Evolutionary conservation across 495 filamentous ascomycete genomes (phyloP).

Genomic region (Aspergillus cristatus): DNA sequence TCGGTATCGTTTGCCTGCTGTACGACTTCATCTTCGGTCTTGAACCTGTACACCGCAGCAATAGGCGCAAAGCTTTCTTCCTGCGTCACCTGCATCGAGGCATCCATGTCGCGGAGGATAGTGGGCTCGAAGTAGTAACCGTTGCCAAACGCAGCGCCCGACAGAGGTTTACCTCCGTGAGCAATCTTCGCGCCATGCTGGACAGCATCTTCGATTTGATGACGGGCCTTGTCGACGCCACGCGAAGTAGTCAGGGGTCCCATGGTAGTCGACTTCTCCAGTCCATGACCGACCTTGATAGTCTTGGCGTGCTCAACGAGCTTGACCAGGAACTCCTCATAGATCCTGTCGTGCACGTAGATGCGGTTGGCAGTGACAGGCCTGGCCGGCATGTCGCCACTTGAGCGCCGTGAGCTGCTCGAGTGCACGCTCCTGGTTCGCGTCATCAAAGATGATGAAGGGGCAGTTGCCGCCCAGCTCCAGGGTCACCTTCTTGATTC

Average conservation of each 20-base stretch:
- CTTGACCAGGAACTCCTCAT: slow-evolving; percentile 43
- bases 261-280: slow-evolving; percentile 54
- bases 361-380: slow-evolving; percentile 68
- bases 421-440: slow-evolving; percentile 56
- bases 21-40: slow-evolving; percentile 21
- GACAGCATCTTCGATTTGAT: slow-evolving; percentile 55
- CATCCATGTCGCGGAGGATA: too few species aligned
- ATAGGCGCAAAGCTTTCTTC: slow-evolving; percentile 25
- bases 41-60: slow-evolving; percentile 15
- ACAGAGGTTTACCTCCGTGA: too few species aligned
- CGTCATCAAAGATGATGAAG: slow-evolving; percentile 67
- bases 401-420: slow-evolving; percentile 52
- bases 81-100: slow-evolving; percentile 20
- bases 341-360: slow-evolving; percentile 54
- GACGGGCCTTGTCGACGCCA: slow-evolving; percentile 52
- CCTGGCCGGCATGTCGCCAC: slow-evolving; percentile 62
- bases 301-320: slow-evolving; percentile 44
- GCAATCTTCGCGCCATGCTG: slow-evolving; percentile 47
- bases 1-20: slow-evolving; percentile 15
- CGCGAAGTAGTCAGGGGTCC: slow-evolving; percentile 58
- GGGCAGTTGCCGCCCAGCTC: slow-evolving; percentile 72
- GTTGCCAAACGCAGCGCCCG: too few species aligned
- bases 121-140: too few species aligned
- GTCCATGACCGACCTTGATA: slow-evolving; percentile 60
- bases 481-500: too few species aligned